phyloP scores from a whole-genome alignment of 2,329 filamentous ascomycete species.

The Ascochyta fabae region DNA sequence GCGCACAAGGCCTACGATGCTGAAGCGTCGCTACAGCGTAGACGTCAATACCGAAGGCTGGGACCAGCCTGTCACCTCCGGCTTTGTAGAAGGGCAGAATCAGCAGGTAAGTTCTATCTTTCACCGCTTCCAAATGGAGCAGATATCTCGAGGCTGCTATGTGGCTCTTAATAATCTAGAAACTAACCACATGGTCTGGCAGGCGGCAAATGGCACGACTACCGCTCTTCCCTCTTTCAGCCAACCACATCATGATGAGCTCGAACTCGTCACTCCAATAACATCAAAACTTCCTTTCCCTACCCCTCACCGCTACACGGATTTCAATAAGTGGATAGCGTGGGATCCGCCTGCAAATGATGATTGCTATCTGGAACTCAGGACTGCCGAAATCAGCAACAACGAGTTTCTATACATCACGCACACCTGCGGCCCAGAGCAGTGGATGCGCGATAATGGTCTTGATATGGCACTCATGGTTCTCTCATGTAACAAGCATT shows the following conservation, averaged over 20 bases:
- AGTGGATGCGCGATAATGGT: constrained; percentile 29
- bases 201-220: background rate
- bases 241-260: background rate
- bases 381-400: constrained; percentile 20
- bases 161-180: background rate
- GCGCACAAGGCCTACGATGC: constrained; percentile 18
- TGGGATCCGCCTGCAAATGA: constrained; percentile 1
- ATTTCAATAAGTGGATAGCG: background rate
- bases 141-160: background rate
- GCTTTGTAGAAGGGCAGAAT: background rate
- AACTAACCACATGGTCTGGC: background rate
- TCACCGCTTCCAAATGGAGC: background rate
- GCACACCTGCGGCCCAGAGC: background rate
- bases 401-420: constrained; percentile 17
- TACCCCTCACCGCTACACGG: constrained; percentile 16
- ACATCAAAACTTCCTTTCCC: constrained; percentile 4
- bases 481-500: constrained; percentile 11
- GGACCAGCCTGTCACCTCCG: background rate
- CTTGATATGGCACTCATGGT: constrained; percentile 31
- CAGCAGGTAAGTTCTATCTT: background rate
- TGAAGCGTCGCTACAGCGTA: constrained; percentile 30
- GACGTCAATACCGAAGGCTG: constrained; percentile 23
- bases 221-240: background rate
- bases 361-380: constrained; percentile 23
- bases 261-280: background rate